phyloP scores from a whole-genome alignment of 345 rosid species.

The Lagerstroemia speciosa region DNA sequence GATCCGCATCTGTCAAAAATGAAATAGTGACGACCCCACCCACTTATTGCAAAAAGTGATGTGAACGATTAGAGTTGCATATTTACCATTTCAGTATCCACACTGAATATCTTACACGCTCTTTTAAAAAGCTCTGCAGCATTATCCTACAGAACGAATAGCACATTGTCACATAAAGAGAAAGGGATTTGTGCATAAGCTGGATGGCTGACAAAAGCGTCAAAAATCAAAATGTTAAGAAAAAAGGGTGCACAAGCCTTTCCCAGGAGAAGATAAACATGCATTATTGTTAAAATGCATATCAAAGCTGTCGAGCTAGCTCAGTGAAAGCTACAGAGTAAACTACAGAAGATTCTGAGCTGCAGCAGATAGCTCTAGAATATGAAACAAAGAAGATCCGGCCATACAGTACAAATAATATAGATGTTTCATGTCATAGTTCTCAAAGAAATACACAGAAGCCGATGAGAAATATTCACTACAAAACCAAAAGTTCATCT shows the following conservation, averaged over 20 bases:
- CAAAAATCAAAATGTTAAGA: no score
- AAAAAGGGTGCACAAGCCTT: no score
- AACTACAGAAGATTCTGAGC: background rate
- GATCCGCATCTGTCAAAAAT: slow-evolving; percentile 56
- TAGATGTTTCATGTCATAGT: background rate
- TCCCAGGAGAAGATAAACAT: no score
- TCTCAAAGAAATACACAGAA: background rate
- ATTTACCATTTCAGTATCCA: slow-evolving; percentile 72
- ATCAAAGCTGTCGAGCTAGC: background rate
- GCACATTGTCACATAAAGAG: background rate
- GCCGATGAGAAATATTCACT: background rate
- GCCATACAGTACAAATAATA: background rate
- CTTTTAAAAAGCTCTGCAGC: slow-evolving; percentile 77
- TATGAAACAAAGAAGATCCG: background rate
- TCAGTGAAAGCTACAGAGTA: background rate
- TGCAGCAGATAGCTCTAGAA: background rate
- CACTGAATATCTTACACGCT: slow-evolving; percentile 88
- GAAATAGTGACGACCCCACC: slow-evolving; percentile 11
- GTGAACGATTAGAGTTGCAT: slow-evolving; percentile 10
- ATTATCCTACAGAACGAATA: slow-evolving; percentile 56
- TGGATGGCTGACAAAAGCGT: background rate
- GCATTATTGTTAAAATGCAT: no score
- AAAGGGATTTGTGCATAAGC: background rate
- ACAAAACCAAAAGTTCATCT: background rate
- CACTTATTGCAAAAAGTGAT: slow-evolving; percentile 8